Evolutionary conservation across 108 stramenopile species (phyloP), one percentile per base, ranked within the genome.

Genomic region (Skeletonema costatum): DNA sequence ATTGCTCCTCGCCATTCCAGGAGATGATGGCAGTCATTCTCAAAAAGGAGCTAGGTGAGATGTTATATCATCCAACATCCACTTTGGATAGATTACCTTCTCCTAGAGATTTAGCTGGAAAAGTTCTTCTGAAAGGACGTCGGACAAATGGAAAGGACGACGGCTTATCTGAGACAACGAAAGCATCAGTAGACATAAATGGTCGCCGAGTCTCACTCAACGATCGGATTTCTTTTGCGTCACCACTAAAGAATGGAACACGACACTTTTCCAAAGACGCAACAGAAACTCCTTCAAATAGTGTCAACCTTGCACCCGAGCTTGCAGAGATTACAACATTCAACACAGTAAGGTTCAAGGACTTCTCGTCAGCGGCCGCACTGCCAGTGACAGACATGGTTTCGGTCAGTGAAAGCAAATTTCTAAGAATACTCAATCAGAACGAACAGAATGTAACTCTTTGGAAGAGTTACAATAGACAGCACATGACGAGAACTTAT

Each of bases 1-100:
- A 99, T 79, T 99, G 99, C 84, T 56, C 85, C 29, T 74, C 82
- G 50, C 64, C 84, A 3, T 94, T 83, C 74, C 99, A 99, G 82
- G 44, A 75, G 80, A 78, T 61, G 59, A 97, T 97, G 91, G 97
- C 97, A 5, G 44, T 63, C 8, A 77, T 83, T n/a, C 75, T 95
- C 42, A 76, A 72, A 38, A 51, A 73, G 7, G 82, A 86, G 17
- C 83, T 99, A 36, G 93, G 91, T 16, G 70, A 88, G 21, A 70
- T 56, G 31, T 74, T 99, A 41, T 93, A 81, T 58, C 53, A 90
- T 17, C 93, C 96, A 33, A 77, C 39, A 2, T 90, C 86, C 60
- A 79, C 71, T 46, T 29, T 21, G 4, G 76, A 75, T 29, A 36
- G 29, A 53, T 73, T 95, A 44, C 95, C 94, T 38, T 86, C 91